Base-by-base conservation (phyloP, 768 basidiomycete species). In the Rhodotorula babjevae region DNA sequence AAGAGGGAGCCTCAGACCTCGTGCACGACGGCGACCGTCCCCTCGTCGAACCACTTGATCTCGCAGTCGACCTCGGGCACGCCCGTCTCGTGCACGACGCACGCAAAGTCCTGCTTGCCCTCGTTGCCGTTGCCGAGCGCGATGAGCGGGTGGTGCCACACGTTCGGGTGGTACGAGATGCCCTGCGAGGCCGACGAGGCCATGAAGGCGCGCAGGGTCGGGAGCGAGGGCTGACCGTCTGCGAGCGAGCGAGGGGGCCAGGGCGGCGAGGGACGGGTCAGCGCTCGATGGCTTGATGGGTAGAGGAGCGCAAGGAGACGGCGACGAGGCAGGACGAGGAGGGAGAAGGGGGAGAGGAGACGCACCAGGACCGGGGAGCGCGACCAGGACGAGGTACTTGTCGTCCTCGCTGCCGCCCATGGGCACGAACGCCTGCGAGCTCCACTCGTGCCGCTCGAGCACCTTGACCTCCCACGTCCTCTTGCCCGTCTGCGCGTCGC, bases 131-230 rank as follows among this genome's bases (percentile, higher is more conserved):
- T 58, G 42, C 67, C 63, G 33, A 93, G 80, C 7, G 90, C 88
- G 33, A 92, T 88, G 86, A 95, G 91, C 3, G 95, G 93, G 84
- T 96, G 93, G 82, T 97, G 94, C 94, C 96, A 97, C 56, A 92
- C 83, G 6, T 87, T 91, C 4, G 85, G 85, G 73, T 88, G 83
- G 80, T 97, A 99, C 36, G 90, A 85, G 61, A 98, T 86, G 0
- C 93, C 96, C 79, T 99, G 95, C 0, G 12, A 18, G 18, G 87
- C 85, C 3, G 87, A 84, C 58, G 84, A 88, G 0, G 92, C 93
- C 57, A 89, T 77, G 81, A 98, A 99, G 6, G 92, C 93, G 67
- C 88, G 86, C 68, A 92, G 73, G 1, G 87, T 92, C 56, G 79
- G 77, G 70, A 92, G 75, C 79, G 95, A 88, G 2, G 96, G 96